Percentiles rank a stretch among this genome's conserved stretches.
Evolutionary conservation across 352 stramenopile species (phyloP).

Genomic region (Globisporangium okanoganense): DNA sequence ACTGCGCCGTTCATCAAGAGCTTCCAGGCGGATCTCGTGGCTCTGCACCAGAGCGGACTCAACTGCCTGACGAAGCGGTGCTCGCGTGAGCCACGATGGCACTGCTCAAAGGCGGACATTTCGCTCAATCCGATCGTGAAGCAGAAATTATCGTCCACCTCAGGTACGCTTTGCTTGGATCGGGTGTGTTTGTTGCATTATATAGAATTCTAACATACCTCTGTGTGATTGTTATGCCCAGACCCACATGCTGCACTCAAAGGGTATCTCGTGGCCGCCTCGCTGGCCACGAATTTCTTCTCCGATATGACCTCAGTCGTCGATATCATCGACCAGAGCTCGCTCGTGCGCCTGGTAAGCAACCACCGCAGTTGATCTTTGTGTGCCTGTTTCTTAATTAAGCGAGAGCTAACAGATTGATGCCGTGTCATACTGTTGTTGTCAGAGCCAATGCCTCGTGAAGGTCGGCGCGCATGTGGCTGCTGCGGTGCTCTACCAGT

Average conservation of each 20-base stretch:
- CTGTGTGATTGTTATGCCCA: slow-evolving; percentile 20
- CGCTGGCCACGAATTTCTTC: slow-evolving; percentile 81
- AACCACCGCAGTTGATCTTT: background rate
- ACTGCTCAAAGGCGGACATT: slow-evolving; percentile 68
- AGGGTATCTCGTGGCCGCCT: slow-evolving; percentile 73
- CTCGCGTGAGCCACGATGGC: slow-evolving; percentile 73
- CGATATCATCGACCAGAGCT: slow-evolving; percentile 82
- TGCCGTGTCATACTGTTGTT: background rate
- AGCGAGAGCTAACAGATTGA: background rate
- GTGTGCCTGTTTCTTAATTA: background rate
- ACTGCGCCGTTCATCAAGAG: slow-evolving; percentile 53
- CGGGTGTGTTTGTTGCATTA: background rate
- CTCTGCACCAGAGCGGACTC: slow-evolving; percentile 48
- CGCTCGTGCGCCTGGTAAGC: slow-evolving; percentile 70
- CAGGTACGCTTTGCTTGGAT: slow-evolving; percentile 28
- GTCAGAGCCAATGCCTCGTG: slow-evolving; percentile 79
- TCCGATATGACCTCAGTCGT: slow-evolving; percentile 61
- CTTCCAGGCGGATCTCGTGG: slow-evolving; percentile 54
- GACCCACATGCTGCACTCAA: slow-evolving; percentile 62
- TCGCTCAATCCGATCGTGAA: slow-evolving; percentile 67
- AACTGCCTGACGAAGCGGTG: slow-evolving; percentile 50
- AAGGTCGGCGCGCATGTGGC: slow-evolving; percentile 78
- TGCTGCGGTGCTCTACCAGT: slow-evolving; percentile 83
- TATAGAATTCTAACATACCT: background rate
- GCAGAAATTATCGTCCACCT: slow-evolving; percentile 55